Evolutionary conservation across 176 grass and related monocot genomes (phyloP).

Genomic region (Eleusine coracana): DNA sequence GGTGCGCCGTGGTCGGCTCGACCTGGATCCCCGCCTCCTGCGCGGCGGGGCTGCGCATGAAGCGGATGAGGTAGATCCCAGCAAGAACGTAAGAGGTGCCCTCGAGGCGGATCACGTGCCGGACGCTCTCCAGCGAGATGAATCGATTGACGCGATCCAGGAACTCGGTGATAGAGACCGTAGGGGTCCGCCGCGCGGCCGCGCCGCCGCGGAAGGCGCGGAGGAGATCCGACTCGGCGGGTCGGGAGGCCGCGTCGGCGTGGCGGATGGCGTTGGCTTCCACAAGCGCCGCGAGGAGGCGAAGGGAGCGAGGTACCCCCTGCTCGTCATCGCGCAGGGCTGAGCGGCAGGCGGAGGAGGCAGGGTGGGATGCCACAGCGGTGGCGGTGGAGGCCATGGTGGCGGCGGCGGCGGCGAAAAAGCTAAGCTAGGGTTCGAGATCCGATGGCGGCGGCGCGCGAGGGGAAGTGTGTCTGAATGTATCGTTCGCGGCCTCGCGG

Average conservation of each 20-base stretch:
- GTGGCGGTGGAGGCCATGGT: too few relatives aligned
- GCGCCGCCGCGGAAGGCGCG: constrained; percentile 3
- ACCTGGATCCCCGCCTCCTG: constrained; percentile 2
- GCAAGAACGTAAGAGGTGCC: background rate
- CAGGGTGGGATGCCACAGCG: background rate
- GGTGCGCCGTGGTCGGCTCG: constrained; percentile 12
- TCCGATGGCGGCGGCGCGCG: too few relatives aligned
- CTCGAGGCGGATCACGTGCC: background rate
- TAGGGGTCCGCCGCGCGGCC: background rate
- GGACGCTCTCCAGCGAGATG: too few relatives aligned
- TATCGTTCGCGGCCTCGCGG: too few relatives aligned
- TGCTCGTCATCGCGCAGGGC: background rate
- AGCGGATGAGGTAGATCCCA: background rate
- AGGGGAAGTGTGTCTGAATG: too few relatives aligned
- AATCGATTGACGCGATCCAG: background rate
- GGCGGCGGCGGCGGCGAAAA: too few relatives aligned
- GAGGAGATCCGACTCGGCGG: background rate
- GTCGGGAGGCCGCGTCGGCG: background rate
- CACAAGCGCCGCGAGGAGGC: background rate
- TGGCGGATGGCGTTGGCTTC: background rate
- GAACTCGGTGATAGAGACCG: background rate
- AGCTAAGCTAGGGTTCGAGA: too few relatives aligned
- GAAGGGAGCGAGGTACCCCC: background rate
- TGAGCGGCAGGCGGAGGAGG: background rate
- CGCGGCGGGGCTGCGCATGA: background rate